These are phyloP conservation scores for Candida anglica DNA, from an alignment of 805 yeast species.

Conservation along the genomic window DNA sequence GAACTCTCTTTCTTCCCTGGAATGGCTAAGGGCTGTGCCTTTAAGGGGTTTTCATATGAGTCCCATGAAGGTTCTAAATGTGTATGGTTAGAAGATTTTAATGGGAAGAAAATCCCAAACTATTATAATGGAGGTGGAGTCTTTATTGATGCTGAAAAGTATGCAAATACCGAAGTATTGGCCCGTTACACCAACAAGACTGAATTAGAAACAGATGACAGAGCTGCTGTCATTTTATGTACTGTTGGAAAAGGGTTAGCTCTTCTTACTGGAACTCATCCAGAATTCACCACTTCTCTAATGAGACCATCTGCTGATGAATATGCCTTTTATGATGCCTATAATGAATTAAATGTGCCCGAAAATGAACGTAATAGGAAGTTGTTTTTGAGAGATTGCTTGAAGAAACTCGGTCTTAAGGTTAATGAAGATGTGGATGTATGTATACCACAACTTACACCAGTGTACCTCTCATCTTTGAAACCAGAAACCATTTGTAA, in stretches of 20 bases:
- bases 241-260: conserved; percentile 72
- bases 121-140: conserved; percentile 91
- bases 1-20: conserved; percentile 86
- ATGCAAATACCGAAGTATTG: conserved; percentile 60
- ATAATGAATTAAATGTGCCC: conserved; percentile 20
- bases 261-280: conserved; percentile 81
- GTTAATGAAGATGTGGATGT: conserved; percentile 51
- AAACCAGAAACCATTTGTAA: conserved; percentile 24
- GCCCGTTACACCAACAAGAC: conserved; percentile 60
- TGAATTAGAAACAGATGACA: conserved; percentile 42
- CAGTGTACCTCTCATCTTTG: conserved; percentile 47
- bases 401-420: conserved; percentile 60
- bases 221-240: conserved; percentile 73
- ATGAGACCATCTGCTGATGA: conserved; percentile 32
- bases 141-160: conserved; percentile 70
- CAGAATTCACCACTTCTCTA: conserved; percentile 68
- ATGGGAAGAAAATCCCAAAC: too few relatives aligned
- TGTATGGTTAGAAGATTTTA: conserved; percentile 37
- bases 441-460: conserved; percentile 65
- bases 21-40: conserved; percentile 75
- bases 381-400: conserved; percentile 51
- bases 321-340: conserved; percentile 25
- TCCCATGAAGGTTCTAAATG: conserved; percentile 75
- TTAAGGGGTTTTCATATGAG: conserved; percentile 73
- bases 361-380: conserved; percentile 46